Evolutionary conservation across 768 basidiomycete species (phyloP), one percentile per base, ranked within the genome.

Genomic region (Boletus edulis): DNA sequence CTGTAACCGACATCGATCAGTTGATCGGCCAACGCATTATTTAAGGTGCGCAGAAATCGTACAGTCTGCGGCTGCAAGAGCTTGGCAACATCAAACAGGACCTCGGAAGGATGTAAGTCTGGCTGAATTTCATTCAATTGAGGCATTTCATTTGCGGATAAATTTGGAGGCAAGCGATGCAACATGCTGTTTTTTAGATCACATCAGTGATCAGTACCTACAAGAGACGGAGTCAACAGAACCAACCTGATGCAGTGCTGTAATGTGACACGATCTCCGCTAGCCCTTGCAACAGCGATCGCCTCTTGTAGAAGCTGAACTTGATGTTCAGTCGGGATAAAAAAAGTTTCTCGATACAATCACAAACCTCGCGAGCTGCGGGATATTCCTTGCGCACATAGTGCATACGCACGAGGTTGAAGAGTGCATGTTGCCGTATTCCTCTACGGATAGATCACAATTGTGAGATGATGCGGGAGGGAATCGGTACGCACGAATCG

Each of bases 201-300:
- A 38, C 54, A 47, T 49, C 14, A 60, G 32, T 29, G 57, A 70
- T 62, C 54, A 45, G 17, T 48, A 34, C 47, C 44, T 49, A 47
- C 47, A 51, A 46, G 15, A 42, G 24, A 31, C 15, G 40, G 38
- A 43, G 18, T 50, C 37, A 37, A 48, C 51, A 22, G 24, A 54
- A 58, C 91, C 34, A 50, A 62, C 91, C 86, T 88, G 62, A 86
- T 86, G 61, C 90, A 92, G 65, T 90, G 87, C 60, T 91, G 87
- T 46, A 93, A 74, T 12, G 86, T 86, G 44, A 84, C 62, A 50
- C 79, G 83, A 68, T 94, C 91, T 34, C 84, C 83, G 31, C 77
- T 81, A 9, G 84, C 85, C 49, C 91, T 82, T 49, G 90, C 81
- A n/a, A 87, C 83, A 42, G 81, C 79, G 56, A 93, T 85, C 3